Evolutionary conservation across 768 basidiomycete genomes (phyloP), one percentile per base, ranked within the genome.

Genomic region (Myochromella boudieri): DNA sequence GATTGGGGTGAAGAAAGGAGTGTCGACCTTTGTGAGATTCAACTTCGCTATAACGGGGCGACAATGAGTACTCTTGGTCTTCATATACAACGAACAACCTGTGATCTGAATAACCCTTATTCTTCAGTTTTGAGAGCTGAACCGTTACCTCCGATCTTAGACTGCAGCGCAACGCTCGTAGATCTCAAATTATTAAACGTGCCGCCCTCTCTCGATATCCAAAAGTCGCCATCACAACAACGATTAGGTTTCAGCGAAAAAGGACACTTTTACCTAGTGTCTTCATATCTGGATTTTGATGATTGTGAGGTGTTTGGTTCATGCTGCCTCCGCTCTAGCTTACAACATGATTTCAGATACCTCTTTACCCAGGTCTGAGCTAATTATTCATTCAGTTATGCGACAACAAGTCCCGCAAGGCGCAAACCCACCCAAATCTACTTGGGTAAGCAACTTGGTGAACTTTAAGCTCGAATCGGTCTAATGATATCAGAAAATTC

Each of bases 21-120:
- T 2, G 77, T 89, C 49, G 78, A 84, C 27, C 51, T 88, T n/a
- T 80, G 70, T 43, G 81, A 85, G 63, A 71, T 85, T 8, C 71
- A 71, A 22, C 57, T 87, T 12, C 63, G 67, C 26, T 77, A 76
- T 42, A 76, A 81, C 46, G 71, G 74, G 26, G 26, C 49, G 26
- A 44, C 52, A 5, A 70, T 78, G 48, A 65, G 81, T 83, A 66
- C 50, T 75, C 49, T 14, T n/a, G n/a, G n/a, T n/a, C n/a, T n/a
- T 39, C 9, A 15, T 26, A 18, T n/a, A n/a, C n/a, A n/a, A n/a
- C n/a, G n/a, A n/a, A n/a, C n/a, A n/a, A n/a, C n/a, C n/a, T n/a
- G n/a, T n/a, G n/a, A n/a, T n/a, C n/a, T n/a, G n/a, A n/a, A n/a
- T n/a, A n/a, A n/a, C n/a, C n/a, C n/a, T n/a, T n/a, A n/a, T n/a